These are phyloP conservation scores for Sclerotinia minor DNA, from an alignment of 2,329 filamentous ascomycete genomes.

Conservation along the genomic window DNA sequence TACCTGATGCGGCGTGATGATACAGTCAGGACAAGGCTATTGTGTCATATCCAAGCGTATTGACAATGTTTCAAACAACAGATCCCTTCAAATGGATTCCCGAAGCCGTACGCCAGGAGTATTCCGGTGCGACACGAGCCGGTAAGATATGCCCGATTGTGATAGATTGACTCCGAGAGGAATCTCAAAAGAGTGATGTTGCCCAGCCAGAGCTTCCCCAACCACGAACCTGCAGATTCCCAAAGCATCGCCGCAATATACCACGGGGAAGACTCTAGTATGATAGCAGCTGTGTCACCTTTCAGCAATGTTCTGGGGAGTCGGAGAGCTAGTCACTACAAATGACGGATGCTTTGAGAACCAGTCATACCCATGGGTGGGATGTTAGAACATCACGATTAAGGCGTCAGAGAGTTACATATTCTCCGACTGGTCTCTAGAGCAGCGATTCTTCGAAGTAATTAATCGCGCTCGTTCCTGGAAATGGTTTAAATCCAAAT, in stretches of 20 bases:
- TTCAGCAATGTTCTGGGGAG: neutral
- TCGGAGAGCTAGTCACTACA: neutral
- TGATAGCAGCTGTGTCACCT: neutral
- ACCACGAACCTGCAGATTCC: neutral
- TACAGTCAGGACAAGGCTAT: slow-evolving; percentile 1
- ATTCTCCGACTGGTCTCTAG: neutral
- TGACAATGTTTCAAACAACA: neutral
- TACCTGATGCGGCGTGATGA: neutral
- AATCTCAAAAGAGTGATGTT: neutral
- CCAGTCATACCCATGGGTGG: neutral
- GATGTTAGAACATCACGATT: neutral
- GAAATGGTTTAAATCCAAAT: neutral
- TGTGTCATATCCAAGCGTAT: neutral
- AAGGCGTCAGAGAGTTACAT: neutral
- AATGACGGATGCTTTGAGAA: neutral
- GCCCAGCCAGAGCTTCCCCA: neutral
- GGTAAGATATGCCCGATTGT: neutral
- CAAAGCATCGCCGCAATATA: neutral
- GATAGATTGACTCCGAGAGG: neutral
- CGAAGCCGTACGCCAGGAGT: neutral
- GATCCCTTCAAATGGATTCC: neutral
- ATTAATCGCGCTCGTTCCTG: neutral
- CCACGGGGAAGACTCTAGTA: neutral
- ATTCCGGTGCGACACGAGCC: neutral
- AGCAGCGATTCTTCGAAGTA: neutral